These are phyloP conservation scores for Thalassiosira profunda DNA, from an alignment of 108 stramenopile species.

Conservation along the genomic window DNA sequence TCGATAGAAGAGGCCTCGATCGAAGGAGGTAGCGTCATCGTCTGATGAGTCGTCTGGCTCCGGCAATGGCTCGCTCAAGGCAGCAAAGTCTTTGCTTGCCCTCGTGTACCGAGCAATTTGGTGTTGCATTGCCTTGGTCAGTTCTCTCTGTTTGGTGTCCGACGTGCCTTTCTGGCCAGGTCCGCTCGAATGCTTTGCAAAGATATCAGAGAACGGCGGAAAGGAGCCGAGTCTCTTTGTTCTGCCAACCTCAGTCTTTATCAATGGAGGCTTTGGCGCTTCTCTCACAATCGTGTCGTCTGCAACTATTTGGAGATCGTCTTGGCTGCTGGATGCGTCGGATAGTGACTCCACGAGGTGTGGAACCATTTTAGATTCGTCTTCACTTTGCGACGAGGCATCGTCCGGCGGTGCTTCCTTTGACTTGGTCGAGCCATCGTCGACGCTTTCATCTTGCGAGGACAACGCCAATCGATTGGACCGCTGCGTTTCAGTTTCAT, in stretches of 20 bases:
- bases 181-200: neutral
- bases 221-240: slow-evolving; percentile 1
- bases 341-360: neutral
- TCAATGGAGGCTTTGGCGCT: neutral
- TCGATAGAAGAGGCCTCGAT: slow-evolving; percentile 17
- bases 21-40: neutral
- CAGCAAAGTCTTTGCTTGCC: neutral
- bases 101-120: slow-evolving; percentile 20
- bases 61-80: neutral
- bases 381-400: no score
- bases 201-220: slow-evolving; percentile 23
- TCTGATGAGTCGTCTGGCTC: neutral
- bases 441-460: no score
- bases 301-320: no score
- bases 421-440: no score
- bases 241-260: neutral
- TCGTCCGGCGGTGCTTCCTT: no score
- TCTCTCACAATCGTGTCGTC: neutral
- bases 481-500: no score
- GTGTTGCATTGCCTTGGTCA: slow-evolving; percentile 23
- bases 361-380: no score
- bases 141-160: slow-evolving; percentile 21
- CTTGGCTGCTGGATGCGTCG: neutral
- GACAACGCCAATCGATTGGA: no score
- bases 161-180: neutral